These are phyloP conservation scores for Schizonepeta tenuifolia DNA, from an alignment of 257 asterid genomes.

Conservation along the genomic window DNA sequence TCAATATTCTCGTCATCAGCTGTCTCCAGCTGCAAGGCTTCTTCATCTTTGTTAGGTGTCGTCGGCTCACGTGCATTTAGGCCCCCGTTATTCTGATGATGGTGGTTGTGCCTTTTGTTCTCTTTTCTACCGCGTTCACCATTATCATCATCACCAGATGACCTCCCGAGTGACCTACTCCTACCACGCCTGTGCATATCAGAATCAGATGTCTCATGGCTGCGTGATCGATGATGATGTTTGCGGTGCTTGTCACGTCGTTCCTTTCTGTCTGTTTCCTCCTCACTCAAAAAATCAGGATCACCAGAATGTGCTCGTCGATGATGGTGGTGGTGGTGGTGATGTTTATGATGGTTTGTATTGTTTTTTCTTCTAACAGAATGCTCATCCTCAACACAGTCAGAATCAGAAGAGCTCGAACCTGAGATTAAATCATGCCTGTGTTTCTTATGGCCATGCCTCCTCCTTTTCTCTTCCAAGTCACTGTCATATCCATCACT, in stretches of 20 bases:
- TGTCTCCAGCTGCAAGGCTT: conserved; percentile 8
- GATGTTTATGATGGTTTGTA: conserved; percentile 49
- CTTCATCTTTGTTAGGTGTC: not conserved
- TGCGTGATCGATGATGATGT: conserved; percentile 38
- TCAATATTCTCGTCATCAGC: not conserved
- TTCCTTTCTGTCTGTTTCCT: conserved; percentile 39
- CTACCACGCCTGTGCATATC: conserved; percentile 42
- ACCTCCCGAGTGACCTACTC: conserved; percentile 49
- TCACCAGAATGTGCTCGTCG: conserved; percentile 38
- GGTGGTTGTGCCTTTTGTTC: conserved; percentile 39
- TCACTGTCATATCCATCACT: conserved; percentile 52
- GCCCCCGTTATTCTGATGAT: conserved; percentile 32
- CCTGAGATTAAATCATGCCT: conserved; percentile 44
- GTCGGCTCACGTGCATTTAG: conserved; percentile 16
- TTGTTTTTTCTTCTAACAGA: conserved; percentile 45
- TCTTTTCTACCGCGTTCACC: conserved; percentile 39
- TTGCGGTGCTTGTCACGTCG: conserved; percentile 45
- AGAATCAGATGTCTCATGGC: conserved; percentile 55
- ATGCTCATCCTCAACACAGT: conserved; percentile 48
- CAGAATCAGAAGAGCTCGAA: conserved; percentile 50
- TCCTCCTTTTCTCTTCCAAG: conserved; percentile 57
- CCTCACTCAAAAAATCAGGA: conserved; percentile 55
- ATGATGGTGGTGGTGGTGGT: not conserved
- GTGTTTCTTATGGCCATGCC: conserved; percentile 52
- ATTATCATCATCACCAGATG: conserved; percentile 41